Evolutionary conservation across 345 rosid species (phyloP), one percentile per base, ranked within the genome.

Genomic region (Linum usitatissimum): DNA sequence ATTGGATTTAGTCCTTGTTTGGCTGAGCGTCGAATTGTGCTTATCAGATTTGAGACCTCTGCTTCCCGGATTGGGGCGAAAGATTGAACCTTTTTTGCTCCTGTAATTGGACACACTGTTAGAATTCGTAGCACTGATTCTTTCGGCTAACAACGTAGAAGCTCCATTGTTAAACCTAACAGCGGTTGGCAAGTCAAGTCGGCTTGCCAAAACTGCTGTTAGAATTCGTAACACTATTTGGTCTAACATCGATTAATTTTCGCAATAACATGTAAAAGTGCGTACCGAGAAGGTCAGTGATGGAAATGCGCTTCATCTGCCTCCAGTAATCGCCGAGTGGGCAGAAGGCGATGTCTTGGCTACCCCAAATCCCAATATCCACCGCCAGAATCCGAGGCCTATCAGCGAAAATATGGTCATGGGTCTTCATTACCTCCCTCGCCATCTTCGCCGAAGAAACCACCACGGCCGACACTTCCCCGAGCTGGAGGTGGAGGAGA

Each of bases 301-400:
- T 49, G 53, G 53, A 57, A 20, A 49, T 3, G 8, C 15, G 63
- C 19, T 55, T 63, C 59, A 69, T 69, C 40, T 69, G 63, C 53
- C 49, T 69, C 66, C 62, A 69, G 53, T 69, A 64, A 17, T 64
- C 64, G 13, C 72, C 72, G 28, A 45, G 18, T 4, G 60, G 64
- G 18, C 59, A 36, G 38, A 69, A 58, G 34, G 57, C 73, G 53
- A 65, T 65, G 39, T 62, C 39, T 23, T 18, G 40, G 20, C 53
- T 48, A 9, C 42, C 36, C n/a, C 53, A 63, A 5, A 59, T 55
- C 3, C 55, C 6, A 8, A 70, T 21, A 13, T 30, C 38, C 3
- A 56, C n/a, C 23, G 62, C 62, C 3, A 59, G 18, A 48, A 59
- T 21, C n/a, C 60, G 6, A 28, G 68, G 68, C 1, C 58, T 14